Conservation (phyloP, 2,329 filamentous ascomycete species). For the Dactylellina drechsleri region DNA sequence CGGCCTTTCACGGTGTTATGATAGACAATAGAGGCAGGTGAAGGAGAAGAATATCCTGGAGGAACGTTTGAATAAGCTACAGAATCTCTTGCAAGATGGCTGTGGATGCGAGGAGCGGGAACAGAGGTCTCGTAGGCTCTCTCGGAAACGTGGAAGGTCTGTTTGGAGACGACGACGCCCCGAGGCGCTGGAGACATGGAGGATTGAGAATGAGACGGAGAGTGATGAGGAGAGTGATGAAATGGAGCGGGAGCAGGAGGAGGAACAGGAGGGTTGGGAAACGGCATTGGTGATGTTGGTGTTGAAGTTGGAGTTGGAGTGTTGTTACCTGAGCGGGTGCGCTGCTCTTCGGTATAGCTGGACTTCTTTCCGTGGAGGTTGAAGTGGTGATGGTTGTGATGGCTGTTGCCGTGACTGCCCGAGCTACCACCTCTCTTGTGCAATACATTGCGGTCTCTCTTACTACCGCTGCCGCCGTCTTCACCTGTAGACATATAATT, state of each 20-base stretch:
- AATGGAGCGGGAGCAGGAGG: constrained; percentile 9
- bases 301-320: constrained; percentile 66
- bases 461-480: constrained; percentile 72
- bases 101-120: constrained; percentile 4
- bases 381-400: constrained; percentile 66
- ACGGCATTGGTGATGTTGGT: constrained; percentile 39
- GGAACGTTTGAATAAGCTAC: constrained; percentile 61
- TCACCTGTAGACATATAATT: constrained; percentile 58
- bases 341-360: constrained; percentile 80
- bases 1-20: constrained; percentile 53
- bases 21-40: constrained; percentile 66
- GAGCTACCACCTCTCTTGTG: constrained; percentile 68
- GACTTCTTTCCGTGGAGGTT: constrained; percentile 74
- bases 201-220: background rate
- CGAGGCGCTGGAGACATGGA: too few species aligned
- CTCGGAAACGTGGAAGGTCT: constrained; percentile 41
- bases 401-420: constrained; percentile 68
- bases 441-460: constrained; percentile 78
- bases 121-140: constrained; percentile 44
- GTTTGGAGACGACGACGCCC: constrained; percentile 64
- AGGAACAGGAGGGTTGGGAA: constrained; percentile 19
- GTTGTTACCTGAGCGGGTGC: constrained; percentile 65
- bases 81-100: constrained; percentile 56
- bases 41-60: constrained; percentile 69
- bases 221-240: constrained; percentile 22